Conservation (phyloP, 768 basidiomycete species). For the Kwoniella heveanensis region DNA sequence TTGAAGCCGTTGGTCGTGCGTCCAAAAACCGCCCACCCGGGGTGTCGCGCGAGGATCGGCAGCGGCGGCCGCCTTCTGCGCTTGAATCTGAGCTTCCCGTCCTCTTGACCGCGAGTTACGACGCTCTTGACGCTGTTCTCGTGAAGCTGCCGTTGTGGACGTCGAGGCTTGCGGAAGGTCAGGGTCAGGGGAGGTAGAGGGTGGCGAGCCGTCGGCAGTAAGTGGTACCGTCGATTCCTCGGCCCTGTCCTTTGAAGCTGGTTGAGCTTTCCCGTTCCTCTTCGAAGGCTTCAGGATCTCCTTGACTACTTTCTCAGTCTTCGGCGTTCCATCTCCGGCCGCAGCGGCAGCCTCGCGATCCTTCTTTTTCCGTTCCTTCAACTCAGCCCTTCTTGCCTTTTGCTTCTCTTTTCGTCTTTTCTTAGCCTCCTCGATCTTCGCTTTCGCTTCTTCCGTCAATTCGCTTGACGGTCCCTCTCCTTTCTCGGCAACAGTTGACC, state of each 20-base stretch:
- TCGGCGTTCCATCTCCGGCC: background rate
- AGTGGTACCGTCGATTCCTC: constrained; percentile 8
- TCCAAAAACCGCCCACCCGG: constrained; percentile 89
- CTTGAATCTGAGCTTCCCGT: background rate
- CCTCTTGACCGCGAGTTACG: constrained; percentile 3
- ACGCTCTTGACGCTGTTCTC: constrained; percentile 2
- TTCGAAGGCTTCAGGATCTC: constrained; percentile 2
- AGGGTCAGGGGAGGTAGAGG: background rate
- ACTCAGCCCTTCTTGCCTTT: constrained; percentile 29
- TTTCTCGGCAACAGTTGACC: constrained; percentile 14
- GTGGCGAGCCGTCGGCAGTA: constrained; percentile 1
- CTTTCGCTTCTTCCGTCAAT: constrained; percentile 36
- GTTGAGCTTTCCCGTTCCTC: constrained; percentile 4
- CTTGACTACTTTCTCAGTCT: background rate
- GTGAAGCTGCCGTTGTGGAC: background rate
- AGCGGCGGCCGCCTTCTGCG: constrained; percentile 55
- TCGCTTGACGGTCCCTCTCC: constrained; percentile 14
- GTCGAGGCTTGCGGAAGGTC: too few relatives aligned
- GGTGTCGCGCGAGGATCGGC: constrained; percentile 86
- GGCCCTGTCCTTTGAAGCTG: constrained; percentile 2
- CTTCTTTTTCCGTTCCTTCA: constrained; percentile 30
- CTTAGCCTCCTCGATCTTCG: constrained; percentile 30
- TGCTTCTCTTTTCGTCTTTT: constrained; percentile 36
- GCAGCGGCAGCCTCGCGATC: constrained; percentile 3
- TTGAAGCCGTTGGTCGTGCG: constrained; percentile 75